phyloP scores from a whole-genome alignment of 495 filamentous ascomycete species.

The Wilcoxina mikolae region DNA sequence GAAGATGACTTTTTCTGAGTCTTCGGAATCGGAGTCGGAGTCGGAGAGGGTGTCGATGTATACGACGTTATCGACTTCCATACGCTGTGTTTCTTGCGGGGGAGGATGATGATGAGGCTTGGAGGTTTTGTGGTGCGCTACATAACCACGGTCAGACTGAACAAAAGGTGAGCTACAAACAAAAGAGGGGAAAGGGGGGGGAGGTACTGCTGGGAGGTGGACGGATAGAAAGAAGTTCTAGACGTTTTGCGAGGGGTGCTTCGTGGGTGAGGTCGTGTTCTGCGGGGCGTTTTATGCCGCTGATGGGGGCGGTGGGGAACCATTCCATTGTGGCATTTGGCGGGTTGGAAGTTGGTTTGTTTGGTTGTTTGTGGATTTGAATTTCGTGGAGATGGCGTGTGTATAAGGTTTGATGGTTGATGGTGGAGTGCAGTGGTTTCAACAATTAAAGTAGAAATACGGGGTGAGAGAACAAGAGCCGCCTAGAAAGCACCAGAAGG shows the following conservation, averaged over 20 bases:
- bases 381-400: too few species aligned
- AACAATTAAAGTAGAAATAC: too few species aligned
- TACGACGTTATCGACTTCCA: constrained; percentile 82
- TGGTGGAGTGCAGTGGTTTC: too few species aligned
- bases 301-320: not conserved
- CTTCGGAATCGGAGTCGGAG: constrained; percentile 30
- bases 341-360: too few species aligned
- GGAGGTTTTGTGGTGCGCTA: constrained; percentile 9
- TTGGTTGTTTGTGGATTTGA: too few species aligned
- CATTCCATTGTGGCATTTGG: not conserved
- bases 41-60: constrained; percentile 79
- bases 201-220: not conserved
- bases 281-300: constrained; percentile 18
- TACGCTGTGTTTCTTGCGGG: constrained; percentile 40
- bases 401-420: too few species aligned
- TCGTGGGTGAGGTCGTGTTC: constrained; percentile 19
- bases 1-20: constrained; percentile 47
- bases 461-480: too few species aligned
- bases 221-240: constrained; percentile 49
- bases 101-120: constrained; percentile 6
- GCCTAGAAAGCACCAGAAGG: too few species aligned
- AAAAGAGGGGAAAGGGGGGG: constrained; percentile 27
- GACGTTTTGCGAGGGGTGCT: constrained; percentile 55
- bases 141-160: constrained; percentile 9
- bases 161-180: not conserved